Percentiles rank a stretch among this genome's conserved stretches.
phyloP scores from a whole-genome alignment of 345 rosid species.

The Carallia brachiata region DNA sequence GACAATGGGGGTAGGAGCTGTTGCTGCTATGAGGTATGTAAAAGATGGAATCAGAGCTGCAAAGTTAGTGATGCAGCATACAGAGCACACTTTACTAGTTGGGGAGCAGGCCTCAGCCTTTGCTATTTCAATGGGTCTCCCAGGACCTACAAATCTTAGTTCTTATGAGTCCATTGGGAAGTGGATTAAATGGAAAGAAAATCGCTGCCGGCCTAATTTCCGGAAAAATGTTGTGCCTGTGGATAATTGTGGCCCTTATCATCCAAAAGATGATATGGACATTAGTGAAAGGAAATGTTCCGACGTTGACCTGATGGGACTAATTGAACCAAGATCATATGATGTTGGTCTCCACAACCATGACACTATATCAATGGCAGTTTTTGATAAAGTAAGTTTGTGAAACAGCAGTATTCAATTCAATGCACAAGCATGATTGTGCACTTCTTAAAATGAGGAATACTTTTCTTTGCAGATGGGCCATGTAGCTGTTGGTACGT shows the following conservation, averaged over 20 bases:
- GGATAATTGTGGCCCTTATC: constrained; percentile 77
- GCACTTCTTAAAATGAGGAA: background rate
- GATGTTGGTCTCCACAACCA: constrained; percentile 73
- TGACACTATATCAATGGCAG: constrained; percentile 93
- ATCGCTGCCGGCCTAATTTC: constrained; percentile 75
- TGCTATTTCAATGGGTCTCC: constrained; percentile 92
- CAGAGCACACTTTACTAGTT: constrained; percentile 77
- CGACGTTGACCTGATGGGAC: constrained; percentile 32
- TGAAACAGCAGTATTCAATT: background rate
- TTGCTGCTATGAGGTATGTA: constrained; percentile 92
- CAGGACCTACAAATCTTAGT: constrained; percentile 83
- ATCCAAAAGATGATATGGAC: constrained; percentile 27
- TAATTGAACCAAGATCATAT: constrained; percentile 35
- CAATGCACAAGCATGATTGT: background rate
- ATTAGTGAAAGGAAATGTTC: constrained; percentile 21
- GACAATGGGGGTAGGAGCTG: constrained; percentile 98
- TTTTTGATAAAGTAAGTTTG: constrained; percentile 69
- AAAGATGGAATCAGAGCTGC: constrained; percentile 97
- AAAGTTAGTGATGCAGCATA: constrained; percentile 68
- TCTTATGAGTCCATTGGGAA: constrained; percentile 69
- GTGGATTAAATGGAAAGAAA: constrained; percentile 78
- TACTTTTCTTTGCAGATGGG: constrained; percentile 51
- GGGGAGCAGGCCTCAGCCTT: constrained; percentile 83
- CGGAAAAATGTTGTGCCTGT: constrained; percentile 70
- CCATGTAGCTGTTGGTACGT: constrained; percentile 88